Conservation (phyloP, 2,329 filamentous ascomycete genomes). For the Metarhizium humberi region DNA sequence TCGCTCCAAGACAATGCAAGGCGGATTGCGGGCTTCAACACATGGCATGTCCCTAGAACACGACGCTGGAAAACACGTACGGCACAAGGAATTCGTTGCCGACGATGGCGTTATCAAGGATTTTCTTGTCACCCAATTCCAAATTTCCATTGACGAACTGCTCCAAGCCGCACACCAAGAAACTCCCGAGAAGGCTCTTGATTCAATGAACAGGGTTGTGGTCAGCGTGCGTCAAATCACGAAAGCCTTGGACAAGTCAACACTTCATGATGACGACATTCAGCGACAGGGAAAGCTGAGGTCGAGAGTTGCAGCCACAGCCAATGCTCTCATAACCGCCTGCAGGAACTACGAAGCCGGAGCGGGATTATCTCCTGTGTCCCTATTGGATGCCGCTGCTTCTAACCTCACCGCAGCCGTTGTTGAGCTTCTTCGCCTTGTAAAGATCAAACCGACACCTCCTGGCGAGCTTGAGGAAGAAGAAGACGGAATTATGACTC, state of each 20-base stretch:
- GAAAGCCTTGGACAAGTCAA: constrained; percentile 61
- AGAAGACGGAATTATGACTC: constrained; percentile 56
- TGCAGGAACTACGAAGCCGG: constrained; percentile 83
- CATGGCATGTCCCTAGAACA: constrained; percentile 61
- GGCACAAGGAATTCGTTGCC: constrained; percentile 58
- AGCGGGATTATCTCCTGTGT: constrained; percentile 83
- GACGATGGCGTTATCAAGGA: constrained; percentile 77
- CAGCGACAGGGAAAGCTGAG: constrained; percentile 63
- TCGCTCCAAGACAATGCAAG: constrained; percentile 76
- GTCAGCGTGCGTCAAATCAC: constrained; percentile 76
- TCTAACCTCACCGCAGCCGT: constrained; percentile 81
- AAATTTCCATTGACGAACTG: constrained; percentile 87
- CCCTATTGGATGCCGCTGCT: constrained; percentile 83
- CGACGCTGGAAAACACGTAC: constrained; percentile 58
- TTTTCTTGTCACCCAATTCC: constrained; percentile 88
- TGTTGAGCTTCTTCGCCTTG: constrained; percentile 73
- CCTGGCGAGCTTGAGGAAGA: constrained; percentile 69
- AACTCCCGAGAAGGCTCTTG: constrained; percentile 66
- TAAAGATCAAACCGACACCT: constrained; percentile 74
- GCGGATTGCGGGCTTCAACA: constrained; percentile 71
- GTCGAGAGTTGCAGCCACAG: constrained; percentile 77
- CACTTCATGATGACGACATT: constrained; percentile 42
- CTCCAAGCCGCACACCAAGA: constrained; percentile 66
- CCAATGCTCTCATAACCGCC: constrained; percentile 91
- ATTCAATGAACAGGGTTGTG: constrained; percentile 81